Base-by-base conservation (phyloP, 805 yeast species). In the Lipomyces orientalis region DNA sequence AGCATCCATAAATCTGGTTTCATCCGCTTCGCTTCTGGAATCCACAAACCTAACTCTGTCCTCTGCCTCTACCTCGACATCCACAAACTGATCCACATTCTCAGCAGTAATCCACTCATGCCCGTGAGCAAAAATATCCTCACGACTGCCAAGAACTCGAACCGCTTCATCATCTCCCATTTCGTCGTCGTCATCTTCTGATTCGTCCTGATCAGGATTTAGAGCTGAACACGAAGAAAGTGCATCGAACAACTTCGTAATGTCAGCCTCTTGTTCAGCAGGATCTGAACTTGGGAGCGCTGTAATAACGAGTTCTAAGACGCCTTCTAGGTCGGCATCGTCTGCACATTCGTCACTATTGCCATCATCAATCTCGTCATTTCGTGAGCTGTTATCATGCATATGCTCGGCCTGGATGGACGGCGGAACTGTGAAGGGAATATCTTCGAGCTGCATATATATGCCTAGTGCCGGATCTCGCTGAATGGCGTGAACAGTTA, bases 81-180 rank as follows among this genome's bases (percentile, higher is more conserved):
- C 69, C 25, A n/a, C 33, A 55, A 68, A 68, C 54, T 58, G 58
- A 46, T 68, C 69, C n/a, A 68, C 71, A 31, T 68, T 68, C n/a
- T 65, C 71, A 5, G 69, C 71, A 7, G 69, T 68, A 9, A 68
- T 68, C 71, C 71, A 68, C 22, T 64, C 56, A 35, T 68, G 66
- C 2, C 63, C 65, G 10, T 12, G 39, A 5, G 55, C 66, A 60
- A 62, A 63, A 0, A 65, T 60, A 25, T 68, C 69, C 16, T 37
- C 66, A 5, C 33, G 16, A 12, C 39, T 46, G 10, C 51, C 19
- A 31, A 67, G 6, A 1, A 46, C 37, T 8, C 54, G 49, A 49
- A 64, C 55, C 14, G 29, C 33, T 31, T 43, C 57, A 29, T 34
- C 64, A 7, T 39, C 61, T 22, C 9, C 52, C 31, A 22, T 37